Base-by-base conservation (phyloP, 345 rosid genomes). In the Carallia pectinifolia region DNA sequence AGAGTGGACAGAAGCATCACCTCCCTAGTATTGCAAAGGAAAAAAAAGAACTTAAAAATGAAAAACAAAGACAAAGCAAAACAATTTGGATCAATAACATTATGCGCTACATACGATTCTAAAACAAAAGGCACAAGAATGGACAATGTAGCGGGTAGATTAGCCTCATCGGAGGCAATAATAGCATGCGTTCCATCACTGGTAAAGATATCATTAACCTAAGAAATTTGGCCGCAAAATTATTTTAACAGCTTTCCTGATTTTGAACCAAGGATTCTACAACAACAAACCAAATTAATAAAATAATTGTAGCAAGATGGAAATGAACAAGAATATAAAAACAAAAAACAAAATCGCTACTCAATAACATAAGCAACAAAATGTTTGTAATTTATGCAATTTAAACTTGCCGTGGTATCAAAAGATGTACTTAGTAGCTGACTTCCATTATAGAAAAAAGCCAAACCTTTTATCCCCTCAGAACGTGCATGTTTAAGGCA, bases 1-100 rank as follows among this genome's bases (percentile, higher is more conserved):
- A 65, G 98, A 92, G 79, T 96, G 92, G 73, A 92, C 99, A n/a
- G 99, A 88, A 61, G 97, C 99, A 69, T 96, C 98, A 74, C 91
- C 94, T 63, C 98, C 98, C 99, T 92, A 79, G 52, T 65, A 63
- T 38, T 55, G 48, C 76, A 71, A 65, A 71, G 63, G 37, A 61
- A 62, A 29, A 23, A 23, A 23, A 71, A 58, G 48, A 9, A 75
- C 61, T 31, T 16, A 29, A 4, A 9, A 31, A 10, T 17, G n/a
- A 39, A 29, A 30, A 27, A 55, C 5, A 7, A 16, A 64, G 47
- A 29, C 19, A 58, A 31, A 31, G 6, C 56, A 74, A 30, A 62
- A 38, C 19, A 12, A 55, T 31, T 10, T 52, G 27, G 8, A 6
- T 54, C 13, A 30, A 47, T 9, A 58, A 30, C 29, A 6, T 2